A percentile compares a stretch with the other conserved stretches of the same genome.
Evolutionary conservation across 441 rosid genomes (phyloP).

Genomic region (Omphalea diandra): DNA sequence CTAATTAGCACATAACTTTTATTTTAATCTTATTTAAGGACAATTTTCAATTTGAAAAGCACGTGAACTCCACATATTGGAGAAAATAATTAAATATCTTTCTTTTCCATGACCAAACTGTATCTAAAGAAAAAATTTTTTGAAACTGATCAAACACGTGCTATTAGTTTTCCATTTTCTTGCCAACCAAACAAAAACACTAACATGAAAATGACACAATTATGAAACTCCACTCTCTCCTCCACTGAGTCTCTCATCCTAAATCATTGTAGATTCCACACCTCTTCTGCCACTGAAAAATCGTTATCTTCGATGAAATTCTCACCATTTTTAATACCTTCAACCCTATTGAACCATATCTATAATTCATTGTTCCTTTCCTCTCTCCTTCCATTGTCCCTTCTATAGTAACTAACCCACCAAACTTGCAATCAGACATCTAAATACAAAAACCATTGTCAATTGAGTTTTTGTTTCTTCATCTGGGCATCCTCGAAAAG

Average conservation of each 20-base stretch:
- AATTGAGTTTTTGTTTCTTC: constrained; percentile 79
- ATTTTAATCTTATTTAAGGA: too few species aligned
- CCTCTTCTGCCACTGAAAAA: constrained; percentile 24
- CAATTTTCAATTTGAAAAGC: too few species aligned
- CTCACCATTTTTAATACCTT: constrained; percentile 39
- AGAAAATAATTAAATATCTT: too few species aligned
- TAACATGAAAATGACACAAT: not conserved
- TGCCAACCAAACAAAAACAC: not conserved
- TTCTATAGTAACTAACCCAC: constrained; percentile 50
- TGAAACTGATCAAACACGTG: too few species aligned
- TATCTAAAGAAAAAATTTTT: too few species aligned
- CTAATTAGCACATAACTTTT: too few species aligned
- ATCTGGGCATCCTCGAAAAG: constrained; percentile 61
- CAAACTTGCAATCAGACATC: constrained; percentile 36
- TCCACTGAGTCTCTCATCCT: constrained; percentile 37
- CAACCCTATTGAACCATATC: constrained; percentile 64
- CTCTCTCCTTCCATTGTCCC: constrained; percentile 47
- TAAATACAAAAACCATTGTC: too few species aligned
- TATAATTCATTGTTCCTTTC: constrained; percentile 64
- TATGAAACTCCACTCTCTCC: constrained; percentile 42
- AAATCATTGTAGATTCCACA: constrained; percentile 36
- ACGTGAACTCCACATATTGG: too few species aligned
- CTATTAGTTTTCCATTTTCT: not conserved
- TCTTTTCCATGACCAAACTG: too few species aligned
- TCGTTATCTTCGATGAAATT: constrained; percentile 44